Evolutionary conservation across 2,329 filamentous ascomycete species (phyloP), one percentile per base, ranked within the genome.

Genomic region (Hypoxylon sp.): DNA sequence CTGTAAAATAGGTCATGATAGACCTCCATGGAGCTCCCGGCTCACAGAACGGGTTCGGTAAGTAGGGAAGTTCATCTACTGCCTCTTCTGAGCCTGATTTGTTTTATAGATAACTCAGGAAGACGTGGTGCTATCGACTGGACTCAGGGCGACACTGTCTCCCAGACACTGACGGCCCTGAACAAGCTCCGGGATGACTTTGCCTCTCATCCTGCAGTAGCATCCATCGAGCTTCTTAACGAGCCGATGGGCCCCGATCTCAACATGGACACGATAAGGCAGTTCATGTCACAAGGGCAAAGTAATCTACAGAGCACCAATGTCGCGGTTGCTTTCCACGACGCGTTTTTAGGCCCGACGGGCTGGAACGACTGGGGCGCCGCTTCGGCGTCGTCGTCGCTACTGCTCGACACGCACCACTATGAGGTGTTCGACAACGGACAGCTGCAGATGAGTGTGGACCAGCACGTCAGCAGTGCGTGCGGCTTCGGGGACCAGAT

Each of bases 401-500:
- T 92, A 52, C 78, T 91, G 2, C 81, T 92, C n/a, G 89, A 92
- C 73, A 89, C 88, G 1, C 89, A 92, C 73, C 88, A 92, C 69
- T 92, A 92, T 72, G 87, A 89, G 58, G 91, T 91, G 69, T 92
- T 92, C 79, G 90, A 92, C 74, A 79, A 79, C 1, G 83, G 84
- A 51, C 86, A 90, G 64, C 83, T 92, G 57, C 79, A 80, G 10
- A 80, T 89, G 55, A 83, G 82, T 24, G 88, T 91, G 72, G 79
- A 83, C 13, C 81, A 82, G 58, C 90, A 91, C 72, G 78, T 92
- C 50, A 80, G 85, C 55, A 88, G 89, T 65, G 87, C 88, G 9
- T 92, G 89, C 72, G 78, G 79, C 8, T 86, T 82, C 52, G 92
- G 89, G 87, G 83, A 83, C 2, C 73, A 81, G 40, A 87, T 91